Conservation (phyloP, 352 stramenopile genomes). For the Pythium rhizo-oryzae region DNA sequence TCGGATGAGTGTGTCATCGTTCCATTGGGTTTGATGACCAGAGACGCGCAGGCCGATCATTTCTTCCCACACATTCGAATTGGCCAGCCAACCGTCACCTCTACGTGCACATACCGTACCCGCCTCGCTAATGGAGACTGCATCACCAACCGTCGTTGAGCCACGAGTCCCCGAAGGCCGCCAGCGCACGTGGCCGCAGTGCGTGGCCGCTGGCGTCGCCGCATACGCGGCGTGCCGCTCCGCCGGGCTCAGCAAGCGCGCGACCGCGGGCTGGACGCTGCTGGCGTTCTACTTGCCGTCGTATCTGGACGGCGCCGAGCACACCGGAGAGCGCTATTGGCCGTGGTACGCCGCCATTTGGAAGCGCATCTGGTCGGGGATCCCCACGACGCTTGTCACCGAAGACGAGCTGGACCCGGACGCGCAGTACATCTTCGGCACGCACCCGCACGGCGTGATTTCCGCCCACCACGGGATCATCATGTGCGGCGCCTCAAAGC, state of each 20-base stretch:
- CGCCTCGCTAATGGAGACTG: background rate
- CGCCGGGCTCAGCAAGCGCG: constrained; percentile 5
- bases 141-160: background rate
- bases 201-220: constrained; percentile 24
- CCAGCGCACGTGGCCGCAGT: constrained; percentile 29
- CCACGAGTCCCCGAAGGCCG: constrained; percentile 1
- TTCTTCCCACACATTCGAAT: background rate
- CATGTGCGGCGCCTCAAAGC: constrained; percentile 57
- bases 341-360: constrained; percentile 27
- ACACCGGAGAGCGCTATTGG: constrained; percentile 35
- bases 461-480: constrained; percentile 73
- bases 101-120: background rate
- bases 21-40: background rate
- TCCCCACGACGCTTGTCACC: constrained; percentile 68
- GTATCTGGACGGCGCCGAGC: constrained; percentile 34
- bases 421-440: constrained; percentile 82
- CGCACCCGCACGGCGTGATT: constrained; percentile 74
- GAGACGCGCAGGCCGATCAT: background rate
- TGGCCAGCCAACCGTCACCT: background rate
- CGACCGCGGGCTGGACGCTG: constrained; percentile 26
- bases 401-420: constrained; percentile 58
- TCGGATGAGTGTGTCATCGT: constrained; percentile 4
- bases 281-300: constrained; percentile 33
- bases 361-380: constrained; percentile 35
- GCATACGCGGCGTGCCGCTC: constrained; percentile 25